These are phyloP conservation scores for Acidiella bohemica DNA, from an alignment of 495 filamentous ascomycete genomes.

Conservation along the genomic window DNA sequence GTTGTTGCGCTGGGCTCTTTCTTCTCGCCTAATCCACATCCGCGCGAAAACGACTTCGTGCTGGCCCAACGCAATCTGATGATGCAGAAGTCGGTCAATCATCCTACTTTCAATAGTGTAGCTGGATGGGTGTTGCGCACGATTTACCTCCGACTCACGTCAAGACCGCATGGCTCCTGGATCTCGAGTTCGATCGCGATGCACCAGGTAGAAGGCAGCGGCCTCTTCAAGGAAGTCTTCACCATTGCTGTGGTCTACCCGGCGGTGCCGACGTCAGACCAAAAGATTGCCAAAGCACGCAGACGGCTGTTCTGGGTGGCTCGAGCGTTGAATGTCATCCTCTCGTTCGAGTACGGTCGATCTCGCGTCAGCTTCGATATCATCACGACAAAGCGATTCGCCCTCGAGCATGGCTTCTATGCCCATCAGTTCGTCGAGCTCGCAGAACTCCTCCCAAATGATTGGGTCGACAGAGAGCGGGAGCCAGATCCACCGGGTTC, in stretches of 20 bases:
- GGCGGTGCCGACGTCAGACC: conserved; percentile 7
- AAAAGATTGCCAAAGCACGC: conserved; percentile 27
- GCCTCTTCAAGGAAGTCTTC: conserved; percentile 33
- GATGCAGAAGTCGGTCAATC: conserved; percentile 7
- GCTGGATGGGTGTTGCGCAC: conserved; percentile 42
- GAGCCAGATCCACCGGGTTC: conserved; percentile 19
- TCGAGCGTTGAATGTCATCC: conserved; percentile 35
- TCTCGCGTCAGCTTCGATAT: conserved; percentile 32
- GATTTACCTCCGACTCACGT: conserved; percentile 40
- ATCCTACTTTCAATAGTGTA: conserved; percentile 24
- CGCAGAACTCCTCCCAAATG: conserved; percentile 16
- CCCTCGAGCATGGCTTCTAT: conserved; percentile 3
- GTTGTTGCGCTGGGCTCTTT: conserved; percentile 18
- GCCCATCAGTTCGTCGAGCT: conserved; percentile 18
- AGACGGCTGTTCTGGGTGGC: conserved; percentile 33
- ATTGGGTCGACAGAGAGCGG: conserved; percentile 15
- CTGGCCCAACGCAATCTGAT: background rate
- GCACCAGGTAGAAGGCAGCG: conserved; percentile 39
- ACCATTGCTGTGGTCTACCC: conserved; percentile 21
- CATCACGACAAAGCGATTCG: conserved; percentile 20
- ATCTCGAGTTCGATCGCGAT: conserved; percentile 43
- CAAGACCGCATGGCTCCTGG: conserved; percentile 41
- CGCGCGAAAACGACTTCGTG: conserved; percentile 10
- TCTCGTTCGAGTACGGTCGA: conserved; percentile 39
- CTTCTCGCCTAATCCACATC: conserved; percentile 17